Conservation (phyloP, 1,139 yeast species). For the Hyphopichia buzzinii region DNA sequence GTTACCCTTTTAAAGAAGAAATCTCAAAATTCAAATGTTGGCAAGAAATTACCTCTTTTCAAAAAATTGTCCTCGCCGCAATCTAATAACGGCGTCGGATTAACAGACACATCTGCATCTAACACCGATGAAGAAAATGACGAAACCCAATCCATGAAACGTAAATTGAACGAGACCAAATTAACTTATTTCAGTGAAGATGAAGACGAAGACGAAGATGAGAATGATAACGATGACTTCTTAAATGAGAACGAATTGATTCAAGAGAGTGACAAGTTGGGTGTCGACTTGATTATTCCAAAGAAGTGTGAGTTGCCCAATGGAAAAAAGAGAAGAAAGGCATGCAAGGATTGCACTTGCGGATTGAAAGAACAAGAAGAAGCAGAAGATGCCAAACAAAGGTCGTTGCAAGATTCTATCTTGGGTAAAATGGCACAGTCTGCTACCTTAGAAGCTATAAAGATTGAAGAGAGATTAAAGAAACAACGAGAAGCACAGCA, state of each 20-base stretch:
- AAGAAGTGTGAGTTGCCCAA: conserved; percentile 47
- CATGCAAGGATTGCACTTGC: conserved; percentile 98
- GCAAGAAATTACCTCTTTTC: conserved; percentile 10
- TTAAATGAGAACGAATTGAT: conserved; percentile 47
- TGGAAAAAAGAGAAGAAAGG: conserved; percentile 72
- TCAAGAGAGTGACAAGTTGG: conserved; percentile 19
- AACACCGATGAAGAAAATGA: conserved; percentile 37
- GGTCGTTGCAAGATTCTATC: conserved; percentile 43
- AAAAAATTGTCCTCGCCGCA: conserved; percentile 9
- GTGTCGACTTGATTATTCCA: conserved; percentile 42
- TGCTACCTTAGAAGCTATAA: conserved; percentile 53
- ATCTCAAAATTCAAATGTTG: conserved; percentile 7
- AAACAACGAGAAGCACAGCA: conserved; percentile 11
- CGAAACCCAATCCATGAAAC: conserved; percentile 36
- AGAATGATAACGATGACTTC: conserved; percentile 31
- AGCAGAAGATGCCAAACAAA: conserved; percentile 48
- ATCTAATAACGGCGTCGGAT: conserved; percentile 15
- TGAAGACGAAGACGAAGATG: conserved; percentile 40
- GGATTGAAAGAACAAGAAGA: conserved; percentile 86
- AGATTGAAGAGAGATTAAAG: conserved; percentile 49
- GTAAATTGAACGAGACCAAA: conserved; percentile 47
- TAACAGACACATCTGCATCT: conserved; percentile 44
- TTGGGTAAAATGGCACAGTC: conserved; percentile 50
- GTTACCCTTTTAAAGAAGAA: conserved; percentile 27
- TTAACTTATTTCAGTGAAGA: conserved; percentile 52